phyloP scores from a whole-genome alignment of 192 early-diverging fungal genomes.

The Backusella liffmaniae region DNA sequence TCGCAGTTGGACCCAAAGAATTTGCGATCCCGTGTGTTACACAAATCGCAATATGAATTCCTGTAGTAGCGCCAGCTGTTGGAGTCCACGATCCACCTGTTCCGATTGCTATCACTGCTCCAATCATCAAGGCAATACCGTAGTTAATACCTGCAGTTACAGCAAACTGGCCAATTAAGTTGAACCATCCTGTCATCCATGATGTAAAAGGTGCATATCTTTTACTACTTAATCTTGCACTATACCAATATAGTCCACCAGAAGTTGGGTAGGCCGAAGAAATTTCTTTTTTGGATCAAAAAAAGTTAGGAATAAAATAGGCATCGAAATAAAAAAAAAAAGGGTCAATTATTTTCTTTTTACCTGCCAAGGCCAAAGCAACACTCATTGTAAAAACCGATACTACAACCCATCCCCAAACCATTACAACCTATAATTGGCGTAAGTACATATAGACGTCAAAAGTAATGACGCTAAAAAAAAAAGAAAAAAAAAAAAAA shows the following conservation, averaged over 20 bases:
- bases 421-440: background rate
- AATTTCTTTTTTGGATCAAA: slow-evolving; percentile 32
- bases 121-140: slow-evolving; percentile 46
- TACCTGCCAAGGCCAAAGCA: slow-evolving; percentile 40
- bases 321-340: too few species aligned
- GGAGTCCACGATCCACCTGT: slow-evolving; percentile 29
- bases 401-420: slow-evolving; percentile 47
- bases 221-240: slow-evolving; percentile 22
- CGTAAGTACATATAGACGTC: background rate
- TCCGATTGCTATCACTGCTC: slow-evolving; percentile 36
- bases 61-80: slow-evolving; percentile 25
- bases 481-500: too few species aligned
- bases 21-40: slow-evolving; percentile 48
- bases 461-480: background rate
- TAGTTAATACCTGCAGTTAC: slow-evolving; percentile 54
- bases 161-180: slow-evolving; percentile 52
- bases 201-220: slow-evolving; percentile 43
- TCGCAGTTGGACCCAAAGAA: slow-evolving; percentile 35
- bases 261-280: slow-evolving; percentile 46
- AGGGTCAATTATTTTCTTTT: background rate
- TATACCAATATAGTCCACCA: slow-evolving; percentile 40
- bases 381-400: slow-evolving; percentile 42
- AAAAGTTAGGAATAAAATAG: background rate
- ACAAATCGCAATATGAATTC: slow-evolving; percentile 46
- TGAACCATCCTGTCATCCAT: slow-evolving; percentile 58